Percentiles rank a stretch among this genome's conserved stretches.
Evolutionary conservation across 2,329 filamentous ascomycete species (phyloP).

Genomic region (Trichoderma sp.): DNA sequence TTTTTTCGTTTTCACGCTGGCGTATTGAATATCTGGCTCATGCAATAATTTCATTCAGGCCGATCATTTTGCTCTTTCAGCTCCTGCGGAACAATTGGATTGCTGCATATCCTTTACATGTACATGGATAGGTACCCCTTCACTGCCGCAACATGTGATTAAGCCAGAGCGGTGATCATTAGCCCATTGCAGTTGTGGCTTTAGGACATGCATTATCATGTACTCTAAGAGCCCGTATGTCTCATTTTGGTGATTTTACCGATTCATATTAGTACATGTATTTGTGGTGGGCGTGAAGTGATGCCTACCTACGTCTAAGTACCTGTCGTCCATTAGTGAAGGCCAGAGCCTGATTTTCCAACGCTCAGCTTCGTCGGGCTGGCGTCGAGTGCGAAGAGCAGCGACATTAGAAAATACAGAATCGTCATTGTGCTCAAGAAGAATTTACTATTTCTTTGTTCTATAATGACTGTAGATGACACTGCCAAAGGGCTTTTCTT

Average conservation of each 20-base stretch:
- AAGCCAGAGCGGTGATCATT: no score
- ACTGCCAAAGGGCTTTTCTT: not conserved
- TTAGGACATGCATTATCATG: slow-evolving; percentile 14
- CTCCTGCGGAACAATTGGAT: not conserved
- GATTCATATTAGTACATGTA: not conserved
- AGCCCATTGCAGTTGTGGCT: slow-evolving; percentile 3
- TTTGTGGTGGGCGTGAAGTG: not conserved
- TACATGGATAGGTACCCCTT: not conserved
- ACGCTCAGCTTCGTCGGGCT: not conserved
- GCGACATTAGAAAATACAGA: not conserved
- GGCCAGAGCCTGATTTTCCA: not conserved
- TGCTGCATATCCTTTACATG: not conserved
- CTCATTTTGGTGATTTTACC: not conserved
- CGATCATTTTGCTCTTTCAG: not conserved
- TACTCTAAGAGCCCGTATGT: not conserved
- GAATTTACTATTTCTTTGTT: not conserved
- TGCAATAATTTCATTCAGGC: not conserved
- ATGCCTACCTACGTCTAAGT: not conserved
- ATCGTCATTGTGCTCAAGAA: not conserved
- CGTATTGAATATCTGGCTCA: no score
- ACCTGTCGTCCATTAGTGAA: not conserved
- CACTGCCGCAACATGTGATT: not conserved
- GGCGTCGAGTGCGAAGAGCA: not conserved
- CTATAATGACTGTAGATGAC: not conserved
- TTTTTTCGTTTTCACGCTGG: not conserved